Percentiles rank a stretch among this genome's conserved stretches.
These are phyloP conservation scores for Yarrowia sp. DNA, from an alignment of 805 yeast genomes.

Conservation along the genomic window DNA sequence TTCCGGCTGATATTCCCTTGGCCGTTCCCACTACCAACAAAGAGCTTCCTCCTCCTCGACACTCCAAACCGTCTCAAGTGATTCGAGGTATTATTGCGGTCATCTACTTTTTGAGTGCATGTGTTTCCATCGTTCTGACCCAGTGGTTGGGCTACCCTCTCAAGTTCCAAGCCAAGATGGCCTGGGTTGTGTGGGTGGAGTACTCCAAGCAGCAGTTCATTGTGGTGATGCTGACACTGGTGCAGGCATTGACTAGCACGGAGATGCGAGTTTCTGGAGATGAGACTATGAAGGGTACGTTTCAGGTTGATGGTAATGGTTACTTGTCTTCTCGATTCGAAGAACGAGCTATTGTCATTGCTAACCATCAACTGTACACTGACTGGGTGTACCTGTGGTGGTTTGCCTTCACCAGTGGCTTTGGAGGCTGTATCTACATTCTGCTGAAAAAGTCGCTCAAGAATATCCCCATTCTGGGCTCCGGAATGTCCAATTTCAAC, in stretches of 20 bases:
- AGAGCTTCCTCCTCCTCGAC: conserved; percentile 18
- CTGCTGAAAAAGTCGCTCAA: conserved; percentile 73
- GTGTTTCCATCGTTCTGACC: conserved; percentile 27
- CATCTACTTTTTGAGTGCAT: neutral
- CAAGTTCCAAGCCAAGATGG: conserved; percentile 31
- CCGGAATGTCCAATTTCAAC: conserved; percentile 75
- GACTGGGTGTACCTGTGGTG: conserved; percentile 96
- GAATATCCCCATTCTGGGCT: conserved; percentile 72
- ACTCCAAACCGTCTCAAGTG: conserved; percentile 8
- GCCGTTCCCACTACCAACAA: conserved; percentile 21
- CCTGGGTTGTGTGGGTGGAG: conserved; percentile 37
- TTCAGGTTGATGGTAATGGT: conserved; percentile 32
- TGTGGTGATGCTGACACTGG: conserved; percentile 34
- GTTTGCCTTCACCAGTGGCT: conserved; percentile 63
- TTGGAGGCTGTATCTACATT: conserved; percentile 65
- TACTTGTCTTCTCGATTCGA: conserved; percentile 39
- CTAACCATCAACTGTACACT: conserved; percentile 92
- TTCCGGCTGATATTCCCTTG: neutral
- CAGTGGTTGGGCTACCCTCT: conserved; percentile 38
- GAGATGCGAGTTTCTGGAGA: conserved; percentile 37
- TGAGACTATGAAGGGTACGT: conserved; percentile 33
- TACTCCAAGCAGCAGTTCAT: conserved; percentile 40
- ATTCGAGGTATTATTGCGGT: neutral
- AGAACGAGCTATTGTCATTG: conserved; percentile 61
- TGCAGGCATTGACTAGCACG: conserved; percentile 38